phyloP scores from a whole-genome alignment of 1,284 basidiomycete genomes.

The Fomitopsis palustris region DNA sequence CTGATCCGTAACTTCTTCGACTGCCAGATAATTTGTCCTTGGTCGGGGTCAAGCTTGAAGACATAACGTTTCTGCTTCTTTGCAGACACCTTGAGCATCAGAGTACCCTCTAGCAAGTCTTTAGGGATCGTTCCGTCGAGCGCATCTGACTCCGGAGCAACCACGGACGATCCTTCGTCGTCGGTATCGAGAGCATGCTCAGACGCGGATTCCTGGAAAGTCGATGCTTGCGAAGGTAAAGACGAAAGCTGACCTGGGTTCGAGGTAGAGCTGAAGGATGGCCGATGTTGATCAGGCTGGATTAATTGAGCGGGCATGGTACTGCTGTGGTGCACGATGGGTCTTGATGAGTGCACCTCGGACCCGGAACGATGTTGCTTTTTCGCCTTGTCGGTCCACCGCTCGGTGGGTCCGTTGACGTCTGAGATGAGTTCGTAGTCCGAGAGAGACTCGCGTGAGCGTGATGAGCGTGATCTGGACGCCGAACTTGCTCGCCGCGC shows the following conservation, averaged over 20 bases:
- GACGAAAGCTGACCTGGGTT: not conserved
- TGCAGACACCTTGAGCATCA: constrained; percentile 87
- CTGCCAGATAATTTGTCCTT: constrained; percentile 82
- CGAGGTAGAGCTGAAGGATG: not conserved
- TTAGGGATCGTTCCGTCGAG: constrained; percentile 45
- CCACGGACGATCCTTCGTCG: constrained; percentile 1
- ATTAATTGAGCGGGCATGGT: not conserved
- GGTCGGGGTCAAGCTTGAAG: constrained; percentile 76
- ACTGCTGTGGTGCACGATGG: constrained; percentile 12
- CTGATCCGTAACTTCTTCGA: constrained; percentile 75
- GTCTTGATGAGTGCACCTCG: constrained; percentile 17
- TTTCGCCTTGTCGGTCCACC: constrained; percentile 9
- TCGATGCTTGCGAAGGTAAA: not conserved
- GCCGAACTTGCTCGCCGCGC: constrained; percentile 5
- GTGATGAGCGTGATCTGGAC: not conserved
- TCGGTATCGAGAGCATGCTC: not conserved
- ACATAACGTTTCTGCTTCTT: constrained; percentile 76
- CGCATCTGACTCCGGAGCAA: constrained; percentile 20
- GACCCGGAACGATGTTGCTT: constrained; percentile 19
- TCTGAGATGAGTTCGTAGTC: not conserved
- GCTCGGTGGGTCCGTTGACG: constrained; percentile 8
- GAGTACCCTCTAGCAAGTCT: constrained; percentile 55
- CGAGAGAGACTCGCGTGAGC: constrained; percentile 2
- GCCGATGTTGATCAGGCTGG: not conserved
- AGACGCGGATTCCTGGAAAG: not conserved